Conservation (phyloP, 371 early-diverging fungal species). For the Lichtheimia ramosa region DNA sequence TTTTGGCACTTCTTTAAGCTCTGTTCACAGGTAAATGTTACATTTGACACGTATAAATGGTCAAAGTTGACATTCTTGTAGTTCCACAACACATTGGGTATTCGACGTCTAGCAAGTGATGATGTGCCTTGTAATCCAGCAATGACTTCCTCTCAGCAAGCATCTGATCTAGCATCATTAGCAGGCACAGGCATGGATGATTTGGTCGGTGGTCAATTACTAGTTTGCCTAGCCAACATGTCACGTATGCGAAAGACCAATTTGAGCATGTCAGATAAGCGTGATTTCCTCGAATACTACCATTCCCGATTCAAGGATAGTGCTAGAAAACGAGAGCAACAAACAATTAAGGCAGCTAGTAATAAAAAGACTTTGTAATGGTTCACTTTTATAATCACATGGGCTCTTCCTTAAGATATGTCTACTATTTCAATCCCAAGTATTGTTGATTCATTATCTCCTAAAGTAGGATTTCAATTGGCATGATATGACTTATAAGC, state of each 20-base stretch:
- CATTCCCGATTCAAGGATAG: constrained; percentile 51
- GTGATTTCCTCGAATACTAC: constrained; percentile 79
- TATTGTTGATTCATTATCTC: too few species aligned
- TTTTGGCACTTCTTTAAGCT: constrained; percentile 58
- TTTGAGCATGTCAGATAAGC: constrained; percentile 74
- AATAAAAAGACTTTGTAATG: neutral
- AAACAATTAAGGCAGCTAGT: neutral
- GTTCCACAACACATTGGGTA: constrained; percentile 60
- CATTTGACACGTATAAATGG: neutral
- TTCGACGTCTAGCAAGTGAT: constrained; percentile 51
- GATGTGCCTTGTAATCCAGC: constrained; percentile 49
- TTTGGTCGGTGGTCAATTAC: constrained; percentile 59
- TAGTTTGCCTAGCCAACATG: constrained; percentile 61
- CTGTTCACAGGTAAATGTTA: constrained; percentile 53
- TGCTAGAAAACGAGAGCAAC: constrained; percentile 13
- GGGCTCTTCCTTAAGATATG: too few species aligned
- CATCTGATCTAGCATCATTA: constrained; percentile 28
- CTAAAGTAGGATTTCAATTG: too few species aligned
- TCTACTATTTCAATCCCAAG: neutral
- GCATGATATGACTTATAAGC: too few species aligned
- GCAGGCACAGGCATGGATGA: constrained; percentile 42
- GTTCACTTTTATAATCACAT: too few species aligned
- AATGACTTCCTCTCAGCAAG: constrained; percentile 25
- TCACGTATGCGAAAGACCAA: constrained; percentile 74
- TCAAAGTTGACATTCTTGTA: constrained; percentile 17